Evolutionary conservation across 1,139 yeast genomes (phyloP), one percentile per base, ranked within the genome.

Genomic region (Candida buenavistaensis): DNA sequence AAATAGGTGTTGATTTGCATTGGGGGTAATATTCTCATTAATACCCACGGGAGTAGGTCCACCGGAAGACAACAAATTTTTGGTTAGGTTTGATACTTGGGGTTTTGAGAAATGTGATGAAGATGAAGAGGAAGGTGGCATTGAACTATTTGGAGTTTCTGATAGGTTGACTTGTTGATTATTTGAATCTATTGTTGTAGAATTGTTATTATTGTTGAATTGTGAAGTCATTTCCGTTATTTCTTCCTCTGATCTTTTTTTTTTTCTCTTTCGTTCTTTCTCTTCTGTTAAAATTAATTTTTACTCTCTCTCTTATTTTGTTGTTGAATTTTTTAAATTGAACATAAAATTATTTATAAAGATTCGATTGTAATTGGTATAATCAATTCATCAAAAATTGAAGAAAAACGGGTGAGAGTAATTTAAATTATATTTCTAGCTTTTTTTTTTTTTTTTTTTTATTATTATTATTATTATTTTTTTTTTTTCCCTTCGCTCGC

Each of bases 61-160:
- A 22, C 32, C 8, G 10, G 32, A 22, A 11, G 59, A 54, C 45
- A 63, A 50, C 39, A 65, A 53, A 38, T 62, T 68, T 39, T 57
- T 64, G 32, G 75, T 68, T 36, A 68, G 51, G 45, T 68, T 68
- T 24, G 74, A 68, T 22, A 63, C 53, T 32, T 54, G 52, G 25
- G 52, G 47, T 21, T 36, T 45, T 30, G 33, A 41, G 29, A 36
- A 28, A 10, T 32, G 21, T 12, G 28, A 13, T 6, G 35, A 29
- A n/a, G 36, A 21, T 14, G 33, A n/a, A n/a, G 21, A 19, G 30
- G 35, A 27, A 21, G 37, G 6, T 20, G n/a, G 22, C n/a, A n/a
- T n/a, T n/a, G n/a, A n/a, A n/a, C n/a, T n/a, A n/a, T n/a, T n/a
- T n/a, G n/a, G n/a, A n/a, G n/a, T n/a, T n/a, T n/a, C n/a, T n/a